A percentile compares a stretch with the other conserved stretches of the same genome.
Conservation (phyloP, 495 filamentous ascomycete genomes). For the Trichoderma parareesei region DNA sequence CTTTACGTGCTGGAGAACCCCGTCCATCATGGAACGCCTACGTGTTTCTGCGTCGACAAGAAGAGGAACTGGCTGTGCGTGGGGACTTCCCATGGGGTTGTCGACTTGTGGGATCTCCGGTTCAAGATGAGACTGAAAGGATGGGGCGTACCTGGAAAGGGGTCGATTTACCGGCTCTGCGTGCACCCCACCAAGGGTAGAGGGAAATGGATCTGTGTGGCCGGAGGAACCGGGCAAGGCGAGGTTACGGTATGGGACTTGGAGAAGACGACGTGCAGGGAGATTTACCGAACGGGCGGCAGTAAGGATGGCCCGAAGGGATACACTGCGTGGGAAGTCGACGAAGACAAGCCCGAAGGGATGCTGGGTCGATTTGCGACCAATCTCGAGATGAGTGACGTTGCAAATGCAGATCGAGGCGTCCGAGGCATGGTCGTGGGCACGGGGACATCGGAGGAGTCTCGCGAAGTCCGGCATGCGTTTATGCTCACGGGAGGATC, state of each 20-base stretch:
- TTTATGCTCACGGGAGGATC: constrained; percentile 83
- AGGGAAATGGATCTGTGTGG: constrained; percentile 74
- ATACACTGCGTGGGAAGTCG: constrained; percentile 83
- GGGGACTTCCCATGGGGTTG: constrained; percentile 85
- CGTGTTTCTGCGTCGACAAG: constrained; percentile 80
- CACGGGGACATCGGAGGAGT: constrained; percentile 46
- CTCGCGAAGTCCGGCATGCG: constrained; percentile 48
- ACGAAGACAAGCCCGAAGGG: constrained; percentile 79
- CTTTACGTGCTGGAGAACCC: constrained; percentile 81
- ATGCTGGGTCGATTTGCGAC: constrained; percentile 86
- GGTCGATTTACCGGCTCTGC: constrained; percentile 70
- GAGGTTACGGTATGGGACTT: constrained; percentile 96
- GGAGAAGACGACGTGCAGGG: constrained; percentile 79
- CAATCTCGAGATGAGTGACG: constrained; percentile 48
- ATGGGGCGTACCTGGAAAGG: constrained; percentile 79
- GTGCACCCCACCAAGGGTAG: constrained; percentile 70
- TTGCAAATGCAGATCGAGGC: constrained; percentile 42
- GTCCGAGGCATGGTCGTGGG: constrained; percentile 53
- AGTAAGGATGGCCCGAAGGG: constrained; percentile 49
- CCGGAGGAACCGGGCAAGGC: constrained; percentile 81
- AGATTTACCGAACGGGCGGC: constrained; percentile 68
- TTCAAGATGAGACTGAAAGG: constrained; percentile 80
- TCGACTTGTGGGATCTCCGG: constrained; percentile 93
- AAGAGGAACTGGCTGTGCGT: constrained; percentile 83
- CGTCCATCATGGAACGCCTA: constrained; percentile 87